Percentiles rank a stretch among this genome's conserved stretches.
Evolutionary conservation across 352 stramenopile genomes (phyloP).

Genomic region (Globisporangium cederbergense): DNA sequence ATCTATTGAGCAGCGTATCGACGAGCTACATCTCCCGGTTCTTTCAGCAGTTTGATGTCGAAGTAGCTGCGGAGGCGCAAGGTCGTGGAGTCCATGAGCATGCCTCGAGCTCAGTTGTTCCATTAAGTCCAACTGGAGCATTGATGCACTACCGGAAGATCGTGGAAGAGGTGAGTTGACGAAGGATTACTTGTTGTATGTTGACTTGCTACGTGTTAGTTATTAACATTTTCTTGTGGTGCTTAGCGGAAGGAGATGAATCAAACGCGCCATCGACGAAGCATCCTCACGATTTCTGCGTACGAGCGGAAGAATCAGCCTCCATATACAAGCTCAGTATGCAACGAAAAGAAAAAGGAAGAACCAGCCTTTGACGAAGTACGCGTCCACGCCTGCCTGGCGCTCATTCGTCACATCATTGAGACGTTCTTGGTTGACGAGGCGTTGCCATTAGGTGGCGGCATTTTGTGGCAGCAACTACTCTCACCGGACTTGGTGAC

Average conservation of each 20-base stretch:
- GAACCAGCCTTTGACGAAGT: conserved; percentile 38
- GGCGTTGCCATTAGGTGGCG: neutral
- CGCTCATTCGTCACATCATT: conserved; percentile 47
- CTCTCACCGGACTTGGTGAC: conserved; percentile 47
- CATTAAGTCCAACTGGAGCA: conserved; percentile 38
- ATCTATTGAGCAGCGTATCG: conserved; percentile 62
- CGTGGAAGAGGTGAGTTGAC: conserved; percentile 30
- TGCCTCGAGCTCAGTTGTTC: neutral
- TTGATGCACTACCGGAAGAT: conserved; percentile 52
- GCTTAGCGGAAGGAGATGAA: conserved; percentile 11
- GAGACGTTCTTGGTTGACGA: conserved; percentile 54
- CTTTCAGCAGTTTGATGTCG: conserved; percentile 28
- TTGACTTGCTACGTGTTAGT: too few relatives aligned
- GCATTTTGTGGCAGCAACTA: conserved; percentile 32
- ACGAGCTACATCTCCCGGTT: conserved; percentile 36
- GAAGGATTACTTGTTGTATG: too few relatives aligned
- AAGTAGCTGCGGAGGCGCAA: neutral
- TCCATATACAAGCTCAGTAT: neutral
- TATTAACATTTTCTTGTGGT: neutral
- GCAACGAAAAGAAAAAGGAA: neutral
- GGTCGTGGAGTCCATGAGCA: neutral
- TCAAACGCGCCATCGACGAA: conserved; percentile 5
- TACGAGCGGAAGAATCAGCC: neutral
- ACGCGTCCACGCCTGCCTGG: conserved; percentile 52
- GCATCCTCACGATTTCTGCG: conserved; percentile 6